Evolutionary conservation across 352 stramenopile genomes (phyloP), one percentile per base, ranked within the genome.

Genomic region (Chrysophaeum taylorii): DNA sequence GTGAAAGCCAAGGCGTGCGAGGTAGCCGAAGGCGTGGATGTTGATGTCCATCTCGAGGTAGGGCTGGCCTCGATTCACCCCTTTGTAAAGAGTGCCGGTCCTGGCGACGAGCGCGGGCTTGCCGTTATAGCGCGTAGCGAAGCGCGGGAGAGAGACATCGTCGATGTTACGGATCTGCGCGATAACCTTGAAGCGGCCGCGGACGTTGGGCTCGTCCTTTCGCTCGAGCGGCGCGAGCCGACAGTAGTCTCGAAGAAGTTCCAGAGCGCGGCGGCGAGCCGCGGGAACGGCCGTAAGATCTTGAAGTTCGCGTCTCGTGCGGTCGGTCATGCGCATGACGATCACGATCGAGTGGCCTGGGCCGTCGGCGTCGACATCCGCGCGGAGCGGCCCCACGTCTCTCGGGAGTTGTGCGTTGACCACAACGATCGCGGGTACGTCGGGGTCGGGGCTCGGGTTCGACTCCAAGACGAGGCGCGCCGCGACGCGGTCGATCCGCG

Each of bases 171-270:
- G 50, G 45, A 71, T 67, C 29, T 68, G 57, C 35, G 33, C 35
- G 36, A 71, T 31, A 29, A 64, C 67, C 67, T 71, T 71, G 50
- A 71, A 71, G n/a, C 67, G 57, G 25, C 67, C 67, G n/a, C 41
- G 43, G 4, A 48, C 41, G 9, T 71, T 71, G 21, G n/a, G 21
- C 29, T 71, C 45, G 15, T 25, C 9, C 27, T 41, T 15, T 7
- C 5, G 7, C 33, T 63, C 52, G 27, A 15, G 27, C 45, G 43
- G 50, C 7, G 67, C 67, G 9, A 66, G 45, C 18, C 2, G 16
- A n/a, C 67, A 71, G 36, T 48, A 71, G 12, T n/a, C 33, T 38
- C 67, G 42, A 5, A 71, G 48, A 38, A 71, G 48, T 5, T 42
- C 5, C n/a, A 71, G 50, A 7, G 39, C 27, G 4, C n/a, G 25